Evolutionary conservation across 352 stramenopile species (phyloP).

Genomic region (Phytopythium helicoides): DNA sequence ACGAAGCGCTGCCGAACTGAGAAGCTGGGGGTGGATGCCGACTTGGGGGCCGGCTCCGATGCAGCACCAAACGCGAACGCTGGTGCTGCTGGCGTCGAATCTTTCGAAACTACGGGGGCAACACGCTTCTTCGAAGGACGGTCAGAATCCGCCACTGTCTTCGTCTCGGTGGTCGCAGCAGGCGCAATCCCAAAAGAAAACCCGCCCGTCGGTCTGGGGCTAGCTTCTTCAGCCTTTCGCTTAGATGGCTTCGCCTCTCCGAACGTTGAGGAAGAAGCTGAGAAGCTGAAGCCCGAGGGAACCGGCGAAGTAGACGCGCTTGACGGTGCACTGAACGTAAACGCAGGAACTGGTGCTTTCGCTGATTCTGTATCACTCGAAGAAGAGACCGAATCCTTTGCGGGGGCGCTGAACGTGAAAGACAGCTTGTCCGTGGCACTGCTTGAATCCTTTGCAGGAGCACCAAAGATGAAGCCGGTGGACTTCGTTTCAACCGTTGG

Average conservation of each 20-base stretch:
- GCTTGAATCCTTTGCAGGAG: constrained; percentile 10
- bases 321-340: constrained; percentile 46
- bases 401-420: constrained; percentile 50
- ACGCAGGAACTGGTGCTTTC: constrained; percentile 10
- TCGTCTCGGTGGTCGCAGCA: neutral
- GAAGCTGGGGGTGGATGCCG: constrained; percentile 10
- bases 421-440: constrained; percentile 21
- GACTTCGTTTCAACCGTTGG: constrained; percentile 11
- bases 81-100: constrained; percentile 4
- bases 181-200: constrained; percentile 5
- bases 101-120: neutral
- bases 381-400: neutral
- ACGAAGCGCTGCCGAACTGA: constrained; percentile 19
- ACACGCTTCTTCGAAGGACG: constrained; percentile 4
- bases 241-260: constrained; percentile 11
- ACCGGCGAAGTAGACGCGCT: neutral
- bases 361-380: neutral
- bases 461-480: constrained; percentile 33
- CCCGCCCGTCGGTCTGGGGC: constrained; percentile 4
- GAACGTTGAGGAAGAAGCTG: constrained; percentile 15
- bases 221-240: constrained; percentile 4
- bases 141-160: neutral
- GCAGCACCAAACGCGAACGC: constrained; percentile 22
- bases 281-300: constrained; percentile 4
- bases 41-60: neutral